These are phyloP conservation scores for Marasmius fiardii DNA, from an alignment of 1,284 basidiomycete genomes.

Conservation along the genomic window DNA sequence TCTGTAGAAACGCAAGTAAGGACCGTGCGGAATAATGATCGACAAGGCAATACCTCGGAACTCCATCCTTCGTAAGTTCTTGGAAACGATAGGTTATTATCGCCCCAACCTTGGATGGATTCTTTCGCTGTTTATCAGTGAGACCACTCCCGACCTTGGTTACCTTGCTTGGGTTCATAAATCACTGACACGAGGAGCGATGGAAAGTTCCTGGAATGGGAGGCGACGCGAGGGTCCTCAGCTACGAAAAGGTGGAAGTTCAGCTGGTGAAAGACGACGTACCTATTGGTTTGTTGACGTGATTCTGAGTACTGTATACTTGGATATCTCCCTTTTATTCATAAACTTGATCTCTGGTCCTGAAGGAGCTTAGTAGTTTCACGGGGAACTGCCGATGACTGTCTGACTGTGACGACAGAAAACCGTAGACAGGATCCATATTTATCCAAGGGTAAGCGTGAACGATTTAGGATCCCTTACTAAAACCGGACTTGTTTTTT, in stretches of 20 bases:
- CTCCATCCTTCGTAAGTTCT: constrained; percentile 56
- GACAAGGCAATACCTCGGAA: constrained; percentile 39
- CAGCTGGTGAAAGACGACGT: constrained; percentile 2
- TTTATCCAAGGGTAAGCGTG: constrained; percentile 12
- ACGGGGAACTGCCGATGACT: constrained; percentile 14
- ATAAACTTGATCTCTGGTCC: constrained; percentile 1
- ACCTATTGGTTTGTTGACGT: constrained; percentile 8
- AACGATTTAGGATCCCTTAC: background rate
- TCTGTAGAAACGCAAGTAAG: constrained; percentile 24
- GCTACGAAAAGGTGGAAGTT: constrained; percentile 1
- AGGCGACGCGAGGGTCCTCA: background rate
- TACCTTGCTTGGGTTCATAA: constrained; percentile 29
- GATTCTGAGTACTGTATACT: constrained; percentile 9
- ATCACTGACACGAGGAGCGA: background rate
- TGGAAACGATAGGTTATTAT: constrained; percentile 67
- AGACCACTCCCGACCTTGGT: constrained; percentile 59
- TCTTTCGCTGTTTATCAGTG: constrained; percentile 47
- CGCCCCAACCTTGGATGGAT: constrained; percentile 54
- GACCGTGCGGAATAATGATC: background rate
- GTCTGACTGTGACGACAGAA: constrained; percentile 3
- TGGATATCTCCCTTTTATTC: background rate
- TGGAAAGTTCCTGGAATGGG: constrained; percentile 6
- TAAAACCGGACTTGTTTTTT: background rate
- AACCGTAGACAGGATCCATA: constrained; percentile 4
- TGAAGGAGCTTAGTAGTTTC: constrained; percentile 11